Evolutionary conservation across 352 stramenopile genomes (phyloP), one percentile per base, ranked within the genome.

Genomic region (Phytophthora pseudosyringae): DNA sequence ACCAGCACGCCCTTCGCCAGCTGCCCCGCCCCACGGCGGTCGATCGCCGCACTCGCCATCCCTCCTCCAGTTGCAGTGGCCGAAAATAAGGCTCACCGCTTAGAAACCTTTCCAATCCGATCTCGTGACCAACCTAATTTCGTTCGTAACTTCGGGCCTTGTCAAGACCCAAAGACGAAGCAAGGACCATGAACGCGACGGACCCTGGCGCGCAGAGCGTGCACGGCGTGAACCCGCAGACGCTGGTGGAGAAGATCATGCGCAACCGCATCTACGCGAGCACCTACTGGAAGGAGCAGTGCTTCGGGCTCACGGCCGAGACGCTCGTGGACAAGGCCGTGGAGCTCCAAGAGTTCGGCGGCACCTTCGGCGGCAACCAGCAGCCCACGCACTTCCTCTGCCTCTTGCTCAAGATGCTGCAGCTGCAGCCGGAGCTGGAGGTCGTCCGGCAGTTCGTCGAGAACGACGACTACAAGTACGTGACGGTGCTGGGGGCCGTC

Each of bases 391-490:
- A 93, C 48, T 99, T 99, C 74, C 77, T 99, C n/a, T 99, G 96
- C 73, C 78, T 99, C 25, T 69, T 98, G 16, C 81, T 99, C 43
- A 99, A 99, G 81, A 89, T 99, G 81, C 74, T 99, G 40, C 97
- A 99, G 76, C 86, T 99, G 43, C 90, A 98, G 68, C 97, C 97
- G 1, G 96, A 99, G 62, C 78, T 95, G 33, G 97, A 99, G 29
- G 97, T 99, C 39, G 81, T 99, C 25, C 69, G 62, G 28, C 75
- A 85, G 38, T 99, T 99, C 69, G 93, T 99, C 16, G 75, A 98
- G 54, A 98, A 99, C 68, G 93, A 98, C 7, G 94, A 99, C 64
- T 99, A 99, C 83, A 99, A 99, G 83, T 99, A 99, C 76, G 81
- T 99, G 46, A 90, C 94, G 40, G 83, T 95, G 10, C 75, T 99